Percentiles rank a stretch among this genome's conserved stretches.
These are phyloP conservation scores for Alopecurus myosuroides DNA, from an alignment of 176 grass and related monocot genomes.

Conservation along the genomic window DNA sequence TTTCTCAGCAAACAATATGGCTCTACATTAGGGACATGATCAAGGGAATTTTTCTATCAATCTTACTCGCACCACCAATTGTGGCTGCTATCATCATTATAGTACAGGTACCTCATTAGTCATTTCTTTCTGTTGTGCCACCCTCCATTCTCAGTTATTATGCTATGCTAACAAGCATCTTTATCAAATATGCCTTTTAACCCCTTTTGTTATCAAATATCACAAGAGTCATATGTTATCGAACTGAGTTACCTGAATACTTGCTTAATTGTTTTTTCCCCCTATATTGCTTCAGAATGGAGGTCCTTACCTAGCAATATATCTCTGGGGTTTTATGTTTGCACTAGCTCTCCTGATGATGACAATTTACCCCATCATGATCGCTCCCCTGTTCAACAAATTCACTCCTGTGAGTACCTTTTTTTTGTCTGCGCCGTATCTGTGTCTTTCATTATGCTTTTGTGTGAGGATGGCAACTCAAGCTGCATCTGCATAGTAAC, in stretches of 20 bases:
- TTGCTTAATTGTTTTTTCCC: conserved; percentile 10
- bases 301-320: conserved; percentile 96
- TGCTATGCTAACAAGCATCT: background rate
- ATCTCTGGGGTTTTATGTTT: conserved; percentile 99
- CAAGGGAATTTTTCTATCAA: conserved; percentile 84
- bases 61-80: conserved; percentile 80
- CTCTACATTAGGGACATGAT: conserved; percentile 88
- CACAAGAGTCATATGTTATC: background rate
- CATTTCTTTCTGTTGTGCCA: conserved; percentile 16
- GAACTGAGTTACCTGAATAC: background rate
- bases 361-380: conserved; percentile 88
- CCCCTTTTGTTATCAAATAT: background rate
- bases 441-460: conserved; percentile 19
- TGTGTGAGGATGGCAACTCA: background rate
- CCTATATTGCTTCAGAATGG: conserved; percentile 71
- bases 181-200: background rate
- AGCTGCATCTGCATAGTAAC: background rate
- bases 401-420: conserved; percentile 90
- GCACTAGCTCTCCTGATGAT: conserved; percentile 81
- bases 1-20: conserved; percentile 91
- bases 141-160: background rate
- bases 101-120: conserved; percentile 81
- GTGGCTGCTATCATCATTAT: conserved; percentile 89
- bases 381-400: conserved; percentile 97
- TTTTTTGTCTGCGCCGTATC: conserved; percentile 4